Percentiles rank a stretch among this genome's conserved stretches.
These are phyloP conservation scores for Trichoderma sp. DNA, from an alignment of 2,329 filamentous ascomycete species.

Conservation along the genomic window DNA sequence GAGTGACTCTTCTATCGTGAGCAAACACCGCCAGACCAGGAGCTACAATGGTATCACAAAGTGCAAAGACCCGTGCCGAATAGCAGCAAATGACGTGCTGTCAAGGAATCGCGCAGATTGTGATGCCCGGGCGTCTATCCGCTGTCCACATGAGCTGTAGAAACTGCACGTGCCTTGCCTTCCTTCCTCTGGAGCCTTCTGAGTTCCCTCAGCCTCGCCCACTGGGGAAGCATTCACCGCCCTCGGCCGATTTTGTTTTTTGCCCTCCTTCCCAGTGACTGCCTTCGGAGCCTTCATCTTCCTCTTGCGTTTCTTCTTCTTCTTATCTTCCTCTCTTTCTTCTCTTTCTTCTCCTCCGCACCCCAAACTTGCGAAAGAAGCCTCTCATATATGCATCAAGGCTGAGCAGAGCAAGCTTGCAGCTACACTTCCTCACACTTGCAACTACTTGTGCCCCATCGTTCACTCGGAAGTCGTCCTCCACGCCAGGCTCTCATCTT, in stretches of 20 bases:
- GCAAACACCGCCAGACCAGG: no score
- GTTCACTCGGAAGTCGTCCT: neutral
- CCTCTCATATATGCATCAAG: no score
- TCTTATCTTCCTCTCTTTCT: neutral
- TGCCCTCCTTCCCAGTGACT: neutral
- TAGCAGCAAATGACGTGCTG: neutral
- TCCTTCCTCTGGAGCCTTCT: neutral
- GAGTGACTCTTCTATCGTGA: neutral
- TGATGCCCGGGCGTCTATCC: neutral
- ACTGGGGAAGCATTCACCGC: constrained; percentile 3
- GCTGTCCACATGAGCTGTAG: neutral
- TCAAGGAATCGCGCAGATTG: constrained; percentile 2
- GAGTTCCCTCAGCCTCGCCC: neutral
- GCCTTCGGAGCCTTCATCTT: neutral
- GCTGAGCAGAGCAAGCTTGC: neutral
- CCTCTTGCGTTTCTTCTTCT: neutral
- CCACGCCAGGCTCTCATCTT: neutral
- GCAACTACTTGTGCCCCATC: no score
- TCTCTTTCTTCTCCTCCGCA: neutral
- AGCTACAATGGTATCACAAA: neutral
- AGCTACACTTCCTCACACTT: no score
- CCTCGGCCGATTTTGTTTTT: neutral
- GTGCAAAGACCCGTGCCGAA: neutral
- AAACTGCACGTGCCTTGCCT: constrained; percentile 14
- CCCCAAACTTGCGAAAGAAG: no score